A percentile compares a stretch with the other conserved stretches of the same genome.
Evolutionary conservation across 148 eudicot species (phyloP).

Genomic region (Gaultheria prostrata): DNA sequence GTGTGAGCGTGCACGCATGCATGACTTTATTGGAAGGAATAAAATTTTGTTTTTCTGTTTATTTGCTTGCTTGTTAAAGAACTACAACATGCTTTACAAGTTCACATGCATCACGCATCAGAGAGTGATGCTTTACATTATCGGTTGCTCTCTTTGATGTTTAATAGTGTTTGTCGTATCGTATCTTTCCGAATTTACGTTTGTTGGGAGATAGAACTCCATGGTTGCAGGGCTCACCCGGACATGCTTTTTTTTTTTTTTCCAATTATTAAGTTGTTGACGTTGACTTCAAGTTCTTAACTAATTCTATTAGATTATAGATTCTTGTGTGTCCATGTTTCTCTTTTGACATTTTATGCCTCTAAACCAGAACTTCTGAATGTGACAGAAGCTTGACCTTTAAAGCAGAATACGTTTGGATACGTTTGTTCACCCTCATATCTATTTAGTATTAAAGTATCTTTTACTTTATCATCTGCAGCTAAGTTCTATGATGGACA

Average conservation of each 20-base stretch:
- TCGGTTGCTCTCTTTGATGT: neutral
- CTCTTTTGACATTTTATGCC: neutral
- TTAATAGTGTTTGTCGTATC: neutral
- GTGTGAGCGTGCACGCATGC: neutral
- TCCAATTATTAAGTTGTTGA: neutral
- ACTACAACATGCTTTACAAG: neutral
- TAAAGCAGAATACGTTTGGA: neutral
- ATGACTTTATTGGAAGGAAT: neutral
- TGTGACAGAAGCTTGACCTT: neutral
- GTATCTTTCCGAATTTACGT: neutral
- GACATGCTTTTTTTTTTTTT: neutral
- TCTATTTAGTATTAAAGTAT: neutral
- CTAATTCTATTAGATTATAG: neutral
- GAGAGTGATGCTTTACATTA: neutral
- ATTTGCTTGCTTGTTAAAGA: neutral
- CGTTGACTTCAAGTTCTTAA: neutral
- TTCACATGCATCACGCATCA: neutral
- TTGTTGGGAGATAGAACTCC: neutral
- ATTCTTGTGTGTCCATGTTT: neutral
- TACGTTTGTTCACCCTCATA: neutral
- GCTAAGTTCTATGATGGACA: conserved; percentile 96
- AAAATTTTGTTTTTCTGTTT: neutral
- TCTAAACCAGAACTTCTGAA: neutral
- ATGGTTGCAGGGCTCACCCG: neutral
- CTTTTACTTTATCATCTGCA: conserved; percentile 27